Conservation (phyloP, 768 basidiomycete species). For the Hygrophorus russula region DNA sequence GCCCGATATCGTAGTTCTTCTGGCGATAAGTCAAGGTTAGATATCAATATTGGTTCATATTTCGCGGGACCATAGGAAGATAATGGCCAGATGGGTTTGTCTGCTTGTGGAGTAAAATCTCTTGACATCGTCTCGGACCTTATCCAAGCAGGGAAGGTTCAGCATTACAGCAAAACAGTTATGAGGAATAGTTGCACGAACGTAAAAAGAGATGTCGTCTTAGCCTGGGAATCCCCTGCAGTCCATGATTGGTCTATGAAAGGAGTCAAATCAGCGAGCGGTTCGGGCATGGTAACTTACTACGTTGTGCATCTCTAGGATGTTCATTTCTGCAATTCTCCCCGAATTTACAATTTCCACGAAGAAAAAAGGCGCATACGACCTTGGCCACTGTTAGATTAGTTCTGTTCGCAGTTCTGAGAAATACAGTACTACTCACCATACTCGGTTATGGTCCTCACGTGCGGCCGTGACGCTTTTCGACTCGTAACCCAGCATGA, state of each 20-base stretch:
- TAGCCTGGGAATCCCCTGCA: slow-evolving; percentile 14
- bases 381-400: slow-evolving; percentile 19
- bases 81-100: slow-evolving; percentile 72
- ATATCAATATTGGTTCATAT: slow-evolving; percentile 52
- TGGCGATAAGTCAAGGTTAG: slow-evolving; percentile 57
- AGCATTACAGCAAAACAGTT: slow-evolving; percentile 5
- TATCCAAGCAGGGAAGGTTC: background rate
- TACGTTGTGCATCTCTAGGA: slow-evolving; percentile 12
- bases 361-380: slow-evolving; percentile 52
- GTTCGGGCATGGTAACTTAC: background rate
- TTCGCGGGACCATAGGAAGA: slow-evolving; percentile 74
- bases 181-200: slow-evolving; percentile 13
- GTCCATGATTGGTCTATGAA: slow-evolving; percentile 29
- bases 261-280: background rate
- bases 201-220: slow-evolving; percentile 23
- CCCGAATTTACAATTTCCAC: slow-evolving; percentile 59
- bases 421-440: no score
- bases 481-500: no score
- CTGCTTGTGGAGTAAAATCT: slow-evolving; percentile 48
- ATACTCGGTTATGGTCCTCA: no score
- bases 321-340: slow-evolving; percentile 58
- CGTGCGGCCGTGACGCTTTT: no score
- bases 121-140: slow-evolving; percentile 53
- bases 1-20: slow-evolving; percentile 74
- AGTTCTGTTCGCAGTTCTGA: no score